Evolutionary conservation across 2,329 filamentous ascomycete species (phyloP).

Genomic region (Penicillium sp.): DNA sequence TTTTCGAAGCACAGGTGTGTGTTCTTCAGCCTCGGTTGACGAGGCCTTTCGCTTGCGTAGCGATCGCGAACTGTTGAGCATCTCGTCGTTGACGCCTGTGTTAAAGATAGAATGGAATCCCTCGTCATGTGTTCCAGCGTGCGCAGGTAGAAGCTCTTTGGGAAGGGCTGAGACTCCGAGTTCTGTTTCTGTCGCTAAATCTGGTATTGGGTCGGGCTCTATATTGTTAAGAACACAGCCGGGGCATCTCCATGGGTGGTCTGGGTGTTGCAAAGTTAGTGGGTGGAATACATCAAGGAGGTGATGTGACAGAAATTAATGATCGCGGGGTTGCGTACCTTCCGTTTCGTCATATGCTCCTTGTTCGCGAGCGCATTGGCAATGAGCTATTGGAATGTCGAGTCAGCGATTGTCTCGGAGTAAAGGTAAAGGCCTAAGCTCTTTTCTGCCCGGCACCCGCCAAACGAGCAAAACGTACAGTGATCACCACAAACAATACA

Average conservation of each 20-base stretch:
- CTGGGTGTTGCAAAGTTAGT: slow-evolving; percentile 50
- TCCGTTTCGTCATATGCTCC: slow-evolving; percentile 61
- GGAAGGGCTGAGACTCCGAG: slow-evolving; percentile 65
- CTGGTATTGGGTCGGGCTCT: slow-evolving; percentile 31
- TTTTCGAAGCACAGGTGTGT: slow-evolving; percentile 50
- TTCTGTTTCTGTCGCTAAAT: slow-evolving; percentile 42
- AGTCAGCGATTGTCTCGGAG: slow-evolving; percentile 31
- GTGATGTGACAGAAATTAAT: neutral
- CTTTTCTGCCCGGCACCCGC: slow-evolving; percentile 9
- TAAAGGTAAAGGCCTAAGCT: slow-evolving; percentile 27
- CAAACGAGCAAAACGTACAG: slow-evolving; percentile 57
- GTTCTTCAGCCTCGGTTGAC: slow-evolving; percentile 58
- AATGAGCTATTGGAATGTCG: slow-evolving; percentile 69
- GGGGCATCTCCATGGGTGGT: slow-evolving; percentile 61
- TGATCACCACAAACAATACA: slow-evolving; percentile 79
- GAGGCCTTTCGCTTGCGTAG: slow-evolving; percentile 83
- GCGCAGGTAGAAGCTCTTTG: slow-evolving; percentile 68
- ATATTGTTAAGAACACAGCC: slow-evolving; percentile 50
- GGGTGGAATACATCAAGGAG: neutral
- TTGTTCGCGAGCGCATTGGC: slow-evolving; percentile 78
- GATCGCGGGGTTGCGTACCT: slow-evolving; percentile 49
- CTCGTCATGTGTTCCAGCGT: slow-evolving; percentile 61
- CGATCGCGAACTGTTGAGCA: slow-evolving; percentile 72
- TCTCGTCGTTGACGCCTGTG: slow-evolving; percentile 67
- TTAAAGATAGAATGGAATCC: slow-evolving; percentile 77